These are phyloP conservation scores for Trypanosomatidae sp. DNA, from an alignment of 208 protist genomes.

Conservation along the genomic window DNA sequence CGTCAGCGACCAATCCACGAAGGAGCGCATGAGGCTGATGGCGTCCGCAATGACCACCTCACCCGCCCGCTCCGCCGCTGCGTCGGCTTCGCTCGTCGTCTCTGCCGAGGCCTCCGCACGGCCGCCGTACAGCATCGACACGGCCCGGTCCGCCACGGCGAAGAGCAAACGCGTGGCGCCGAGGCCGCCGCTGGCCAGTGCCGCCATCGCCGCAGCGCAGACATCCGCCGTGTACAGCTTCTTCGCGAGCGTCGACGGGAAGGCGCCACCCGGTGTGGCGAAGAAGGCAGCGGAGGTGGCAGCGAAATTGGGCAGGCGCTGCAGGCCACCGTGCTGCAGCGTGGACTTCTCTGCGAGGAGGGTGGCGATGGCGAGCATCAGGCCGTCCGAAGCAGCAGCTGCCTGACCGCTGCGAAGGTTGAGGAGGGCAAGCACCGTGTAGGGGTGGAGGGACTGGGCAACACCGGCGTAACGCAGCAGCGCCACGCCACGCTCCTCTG, in stretches of 20 bases:
- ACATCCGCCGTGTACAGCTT: conserved; percentile 53
- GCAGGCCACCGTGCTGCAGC: conserved; percentile 43
- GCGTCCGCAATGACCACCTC: conserved; percentile 27
- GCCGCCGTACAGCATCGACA: conserved; percentile 41
- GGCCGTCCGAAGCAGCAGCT: conserved; percentile 6
- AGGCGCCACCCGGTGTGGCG: neutral
- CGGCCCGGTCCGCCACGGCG: conserved; percentile 48
- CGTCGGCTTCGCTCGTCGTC: neutral
- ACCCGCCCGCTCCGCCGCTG: conserved; percentile 25
- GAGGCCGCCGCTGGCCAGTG: conserved; percentile 59
- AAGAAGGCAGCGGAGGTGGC: conserved; percentile 26
- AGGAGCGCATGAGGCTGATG: conserved; percentile 52
- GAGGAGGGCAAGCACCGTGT: conserved; percentile 49
- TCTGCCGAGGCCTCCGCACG: neutral
- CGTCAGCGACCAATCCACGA: conserved; percentile 59
- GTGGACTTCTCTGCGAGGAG: conserved; percentile 46
- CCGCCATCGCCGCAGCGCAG: conserved; percentile 34
- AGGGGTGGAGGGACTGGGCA: conserved; percentile 68
- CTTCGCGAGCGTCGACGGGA: conserved; percentile 11
- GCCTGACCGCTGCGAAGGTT: neutral
- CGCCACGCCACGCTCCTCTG: too few species aligned
- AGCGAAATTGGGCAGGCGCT: conserved; percentile 27
- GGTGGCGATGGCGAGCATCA: conserved; percentile 35
- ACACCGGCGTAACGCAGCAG: conserved; percentile 66
- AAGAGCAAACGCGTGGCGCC: conserved; percentile 51